phyloP scores from a whole-genome alignment of 2,329 filamentous ascomycete species.

The Phyllosticta capitalensis region DNA sequence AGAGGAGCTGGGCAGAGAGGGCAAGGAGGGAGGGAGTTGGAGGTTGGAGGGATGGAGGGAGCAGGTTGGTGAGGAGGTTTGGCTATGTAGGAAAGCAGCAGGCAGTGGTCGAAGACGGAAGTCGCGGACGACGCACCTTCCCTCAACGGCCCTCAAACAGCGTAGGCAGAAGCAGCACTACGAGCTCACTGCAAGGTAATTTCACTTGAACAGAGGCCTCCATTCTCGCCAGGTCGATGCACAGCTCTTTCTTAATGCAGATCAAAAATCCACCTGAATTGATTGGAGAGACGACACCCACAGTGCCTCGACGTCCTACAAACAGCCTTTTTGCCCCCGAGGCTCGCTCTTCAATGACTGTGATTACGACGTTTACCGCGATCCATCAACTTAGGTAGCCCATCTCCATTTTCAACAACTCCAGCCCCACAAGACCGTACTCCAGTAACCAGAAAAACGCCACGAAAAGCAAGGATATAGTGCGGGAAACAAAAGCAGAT shows the following conservation, averaged over 20 bases:
- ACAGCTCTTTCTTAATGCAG: not conserved
- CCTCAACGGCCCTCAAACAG: too few species aligned
- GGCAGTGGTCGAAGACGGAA: too few species aligned
- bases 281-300: not conserved
- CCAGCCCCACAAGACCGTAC: not conserved
- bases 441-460: not conserved
- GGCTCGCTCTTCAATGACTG: not conserved
- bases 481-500: slow-evolving; percentile 3
- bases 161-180: too few species aligned
- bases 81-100: too few species aligned
- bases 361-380: not conserved
- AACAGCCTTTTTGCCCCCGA: not conserved
- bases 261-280: not conserved
- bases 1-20: too few species aligned
- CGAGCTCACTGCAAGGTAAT: too few species aligned
- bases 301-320: not conserved
- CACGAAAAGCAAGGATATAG: not conserved
- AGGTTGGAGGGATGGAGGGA: too few species aligned
- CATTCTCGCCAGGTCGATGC: too few species aligned
- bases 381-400: not conserved
- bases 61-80: too few species aligned
- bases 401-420: not conserved
- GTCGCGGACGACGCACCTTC: too few species aligned
- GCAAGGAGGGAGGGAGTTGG: too few species aligned
- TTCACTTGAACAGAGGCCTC: too few species aligned